Evolutionary conservation across 495 filamentous ascomycete species (phyloP), one percentile per base, ranked within the genome.

Genomic region (Physcia stellaris): DNA sequence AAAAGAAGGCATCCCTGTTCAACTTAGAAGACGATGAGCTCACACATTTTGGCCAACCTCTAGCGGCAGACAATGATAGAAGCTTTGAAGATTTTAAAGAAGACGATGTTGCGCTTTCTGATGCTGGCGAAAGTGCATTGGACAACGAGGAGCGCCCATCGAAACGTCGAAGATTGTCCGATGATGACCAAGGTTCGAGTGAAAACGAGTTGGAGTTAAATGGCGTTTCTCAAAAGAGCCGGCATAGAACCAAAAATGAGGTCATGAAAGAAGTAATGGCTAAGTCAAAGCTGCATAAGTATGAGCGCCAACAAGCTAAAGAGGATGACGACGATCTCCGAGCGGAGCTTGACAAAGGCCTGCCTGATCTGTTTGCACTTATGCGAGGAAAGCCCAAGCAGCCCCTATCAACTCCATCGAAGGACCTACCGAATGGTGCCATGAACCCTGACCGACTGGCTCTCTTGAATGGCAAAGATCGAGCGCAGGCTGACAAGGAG

Each of bases 211-310:
- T 52, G 11, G 59, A 59, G 20, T 66, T 55, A 4, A 69, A 63
- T 13, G 60, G 64, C 16, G 53, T 54, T 3, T 54, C 49, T 9
- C 67, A 58, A 2, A 78, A 82, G 0, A 80, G 83, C 44, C 68
- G 77, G 30, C 94, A 94, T 53, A 99, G 94, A 61, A 81, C 76
- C 15, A 95, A 88, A 56, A 74, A 85, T 32, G 90, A 99, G 53
- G 83, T 96, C 23, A 94, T 95, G 80, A 80, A 88, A 48, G 92
- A 98, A 58, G 75, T 96, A 42, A 96, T 96, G 43, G 81, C 86
- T 26, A 99, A 96, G 59, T 96, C 92, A 2, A 99, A 96, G 55
- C 68, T 83, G 20, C 68, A 94, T 66, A 96, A 92, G 60, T 80
- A 83, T 42, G 86, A 95, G 59, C 78, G 90, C 16, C 92, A 96